These are phyloP conservation scores for Tephrocybe sp. DNA, from an alignment of 768 basidiomycete species.

Conservation along the genomic window DNA sequence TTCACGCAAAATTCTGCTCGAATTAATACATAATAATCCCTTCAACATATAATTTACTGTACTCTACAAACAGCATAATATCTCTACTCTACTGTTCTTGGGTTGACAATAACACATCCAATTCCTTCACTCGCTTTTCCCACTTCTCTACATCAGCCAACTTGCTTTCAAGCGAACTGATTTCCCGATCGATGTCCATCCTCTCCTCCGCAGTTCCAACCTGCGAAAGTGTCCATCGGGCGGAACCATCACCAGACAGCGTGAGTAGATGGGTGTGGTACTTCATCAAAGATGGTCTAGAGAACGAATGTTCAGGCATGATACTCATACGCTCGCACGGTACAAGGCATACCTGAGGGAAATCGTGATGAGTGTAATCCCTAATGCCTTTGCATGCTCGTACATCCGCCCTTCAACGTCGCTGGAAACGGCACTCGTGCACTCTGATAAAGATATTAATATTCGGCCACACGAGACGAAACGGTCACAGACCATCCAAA, in stretches of 20 bases:
- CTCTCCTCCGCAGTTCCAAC: constrained; percentile 76
- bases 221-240: constrained; percentile 68
- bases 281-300: constrained; percentile 79
- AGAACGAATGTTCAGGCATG: background rate
- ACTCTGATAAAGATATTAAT: constrained; percentile 52
- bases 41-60: no score
- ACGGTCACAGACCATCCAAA: constrained; percentile 66
- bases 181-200: constrained; percentile 76
- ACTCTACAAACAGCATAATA: no score
- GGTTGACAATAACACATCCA: constrained; percentile 55
- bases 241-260: constrained; percentile 69
- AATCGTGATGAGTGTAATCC: constrained; percentile 92
- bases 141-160: constrained; percentile 71
- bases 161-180: constrained; percentile 60
- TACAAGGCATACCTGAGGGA: constrained; percentile 66
- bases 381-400: constrained; percentile 84
- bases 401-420: constrained; percentile 98
- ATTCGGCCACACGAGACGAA: constrained; percentile 2
- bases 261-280: constrained; percentile 90
- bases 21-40: no score
- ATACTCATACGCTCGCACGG: background rate
- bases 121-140: constrained; percentile 68
- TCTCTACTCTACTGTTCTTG: no score
- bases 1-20: no score
- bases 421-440: constrained; percentile 92